Evolutionary conservation across 805 yeast genomes (phyloP), one percentile per base, ranked within the genome.

Genomic region (Kodamaea restingae): DNA sequence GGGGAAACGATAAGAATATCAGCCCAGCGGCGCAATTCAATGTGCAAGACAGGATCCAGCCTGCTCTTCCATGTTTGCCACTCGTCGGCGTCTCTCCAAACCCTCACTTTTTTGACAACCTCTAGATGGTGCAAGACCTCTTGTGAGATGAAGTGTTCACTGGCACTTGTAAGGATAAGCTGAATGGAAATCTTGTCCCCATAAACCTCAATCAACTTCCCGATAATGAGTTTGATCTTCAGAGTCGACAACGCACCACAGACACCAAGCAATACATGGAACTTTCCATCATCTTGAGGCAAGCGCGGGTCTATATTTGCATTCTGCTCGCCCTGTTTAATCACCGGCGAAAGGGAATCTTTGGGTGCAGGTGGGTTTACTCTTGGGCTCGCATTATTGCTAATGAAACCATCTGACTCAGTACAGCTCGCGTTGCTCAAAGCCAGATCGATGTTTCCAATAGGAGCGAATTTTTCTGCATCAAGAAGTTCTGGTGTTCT

Each of bases 21-120:
- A 1, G 98, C 98, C 98, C 98, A 91, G 47, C 95, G 79, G 44
- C 98, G 80, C 43, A 91, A 70, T 64, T 93, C 98, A 49, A 91
- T 88, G 63, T 91, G 98, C 47, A 93, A 70, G 26, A 93, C 95
- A 1, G 98, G 97, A 60, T 93, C 98, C 40, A 81, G 71, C 45
- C 95, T 73, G 32, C 70, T 62, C 50, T 81, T 80, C 84, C 97
- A 91, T n/a, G 82, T 78, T 67, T 44, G 52, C 82, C 82, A 77
- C 56, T 77, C 82, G 49, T 77, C 82, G 15, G 63, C 56, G 50
- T 77, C 81, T 49, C 77, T 59, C 82, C 82, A 77, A 6, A 76
- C 61, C 40, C 73, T 65, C 9, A 76, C 67, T 44, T 70, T 65
- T 39, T 70, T 60, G 10, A 66, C 66, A 17, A 43, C 55, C 40